Evolutionary conservation across 164 flowering plant species (phyloP), one percentile per base, ranked within the genome.

Genomic region (Taxillus chinensis): DNA sequence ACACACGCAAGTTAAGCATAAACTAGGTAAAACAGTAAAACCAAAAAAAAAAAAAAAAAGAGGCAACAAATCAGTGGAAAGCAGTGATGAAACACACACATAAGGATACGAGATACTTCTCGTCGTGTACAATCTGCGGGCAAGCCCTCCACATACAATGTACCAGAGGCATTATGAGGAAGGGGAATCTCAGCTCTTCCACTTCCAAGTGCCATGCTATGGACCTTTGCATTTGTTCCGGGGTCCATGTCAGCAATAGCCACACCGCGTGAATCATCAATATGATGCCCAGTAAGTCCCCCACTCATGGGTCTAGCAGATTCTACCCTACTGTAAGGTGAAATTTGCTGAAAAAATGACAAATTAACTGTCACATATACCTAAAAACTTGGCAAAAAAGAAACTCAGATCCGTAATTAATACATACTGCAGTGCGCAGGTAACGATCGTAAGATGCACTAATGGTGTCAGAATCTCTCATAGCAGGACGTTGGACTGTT

Each of bases 391-490:
- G 0, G 10, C 41, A 4, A 27, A 57, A 43, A 7, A 49, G 45
- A 27, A 15, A 15, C 16, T 4, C 12, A 64, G 17, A 58, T 41
- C 40, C 39, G 27, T 40, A 53, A 43, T 46, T 51, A 62, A 37
- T 10, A 45, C 37, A 13, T 84, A 86, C 92, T 82, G 77, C 67
- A 56, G 68, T 77, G 8, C 83, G 97, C 41, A 90, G 74, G 64
- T 87, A 90, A 42, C 82, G 89, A 49, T 87, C 97, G 74, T 90
- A 90, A 5, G 95, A 80, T 63, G 89, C 86, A 14, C 78, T 80
- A 61, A 88, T 75, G 42, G 87, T 67, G 15, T 90, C 87, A 59
- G 82, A 71, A 62, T 86, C 93, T 75, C 83, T 82, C 39, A 68
- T 40, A 45, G 55, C 70, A 60, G 70, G 92, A 45, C 27, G 27